A percentile compares a stretch with the other conserved stretches of the same genome.
These are phyloP conservation scores for Zhuliangozyma parablackwelliae DNA, from an alignment of 1,139 yeast genomes.

Conservation along the genomic window DNA sequence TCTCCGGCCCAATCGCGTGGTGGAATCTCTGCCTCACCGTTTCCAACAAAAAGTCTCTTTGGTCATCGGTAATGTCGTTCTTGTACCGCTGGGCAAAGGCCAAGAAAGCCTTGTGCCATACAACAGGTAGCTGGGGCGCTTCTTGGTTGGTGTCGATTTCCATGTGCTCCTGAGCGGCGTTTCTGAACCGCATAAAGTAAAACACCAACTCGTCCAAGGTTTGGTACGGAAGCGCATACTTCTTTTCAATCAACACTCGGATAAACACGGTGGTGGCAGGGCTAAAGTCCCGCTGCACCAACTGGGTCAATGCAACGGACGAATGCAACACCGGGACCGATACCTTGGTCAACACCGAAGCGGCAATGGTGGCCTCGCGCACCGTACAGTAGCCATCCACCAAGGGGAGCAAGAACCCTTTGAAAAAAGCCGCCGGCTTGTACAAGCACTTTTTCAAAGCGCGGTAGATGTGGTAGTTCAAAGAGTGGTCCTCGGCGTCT, in stretches of 20 bases:
- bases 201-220: constrained; percentile 94
- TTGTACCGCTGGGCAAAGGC: constrained; percentile 94
- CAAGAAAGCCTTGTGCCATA: constrained; percentile 94
- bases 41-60: constrained; percentile 87
- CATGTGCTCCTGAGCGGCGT: constrained; percentile 38
- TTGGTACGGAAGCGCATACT: constrained; percentile 94
- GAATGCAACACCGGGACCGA: constrained; percentile 95
- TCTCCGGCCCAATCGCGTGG: constrained; percentile 86
- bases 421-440: constrained; percentile 96
- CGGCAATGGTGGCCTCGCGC: constrained; percentile 93
- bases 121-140: constrained; percentile 79
- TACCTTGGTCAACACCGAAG: constrained; percentile 82
- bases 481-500: constrained; percentile 62
- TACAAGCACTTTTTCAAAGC: constrained; percentile 88
- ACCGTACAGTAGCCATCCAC: constrained; percentile 81
- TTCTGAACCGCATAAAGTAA: constrained; percentile 86
- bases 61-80: constrained; percentile 96
- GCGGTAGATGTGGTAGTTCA: constrained; percentile 88
- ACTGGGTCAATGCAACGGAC: constrained; percentile 86
- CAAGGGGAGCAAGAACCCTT: constrained; percentile 89
- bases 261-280: constrained; percentile 92
- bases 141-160: constrained; percentile 33
- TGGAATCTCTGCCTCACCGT: constrained; percentile 89
- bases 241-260: constrained; percentile 83
- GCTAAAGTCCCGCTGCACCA: constrained; percentile 76